Conservation (phyloP, 176 grass and related monocot genomes). For the Ananas comosus region DNA sequence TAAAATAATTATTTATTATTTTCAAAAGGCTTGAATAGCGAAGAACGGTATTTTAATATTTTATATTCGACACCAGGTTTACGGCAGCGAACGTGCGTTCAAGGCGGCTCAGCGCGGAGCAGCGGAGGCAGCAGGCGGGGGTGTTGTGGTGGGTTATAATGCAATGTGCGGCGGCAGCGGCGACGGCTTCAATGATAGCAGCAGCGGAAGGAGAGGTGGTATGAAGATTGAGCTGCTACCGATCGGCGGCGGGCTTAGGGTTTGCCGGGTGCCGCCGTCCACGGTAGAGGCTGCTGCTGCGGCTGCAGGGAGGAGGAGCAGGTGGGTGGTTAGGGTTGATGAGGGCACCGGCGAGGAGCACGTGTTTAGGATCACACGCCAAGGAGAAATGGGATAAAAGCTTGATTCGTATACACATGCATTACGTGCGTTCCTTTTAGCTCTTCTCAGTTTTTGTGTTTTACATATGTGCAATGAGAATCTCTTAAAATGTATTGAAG, state of each 20-base stretch:
- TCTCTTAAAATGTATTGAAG: too few relatives aligned
- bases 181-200: too few relatives aligned
- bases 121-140: background rate
- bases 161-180: background rate
- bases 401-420: too few relatives aligned
- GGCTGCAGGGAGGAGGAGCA: background rate
- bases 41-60: too few relatives aligned
- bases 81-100: constrained; percentile 1
- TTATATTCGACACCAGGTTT: background rate
- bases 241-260: constrained; percentile 17
- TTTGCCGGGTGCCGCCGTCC: constrained; percentile 11
- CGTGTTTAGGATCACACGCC: constrained; percentile 16
- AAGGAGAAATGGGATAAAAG: constrained; percentile 12
- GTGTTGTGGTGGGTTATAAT: constrained; percentile 9
- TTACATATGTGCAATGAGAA: too few relatives aligned
- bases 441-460: too few relatives aligned
- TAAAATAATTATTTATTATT: too few relatives aligned
- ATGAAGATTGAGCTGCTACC: constrained; percentile 13
- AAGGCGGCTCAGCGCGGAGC: constrained; percentile 10
- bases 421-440: too few relatives aligned
- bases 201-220: background rate
- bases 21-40: too few relatives aligned
- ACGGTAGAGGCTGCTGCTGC: too few relatives aligned
- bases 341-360: constrained; percentile 26
- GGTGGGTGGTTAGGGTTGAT: constrained; percentile 20